These are phyloP conservation scores for Leptodontidium sp. DNA, from an alignment of 2,329 filamentous ascomycete species.

Conservation along the genomic window DNA sequence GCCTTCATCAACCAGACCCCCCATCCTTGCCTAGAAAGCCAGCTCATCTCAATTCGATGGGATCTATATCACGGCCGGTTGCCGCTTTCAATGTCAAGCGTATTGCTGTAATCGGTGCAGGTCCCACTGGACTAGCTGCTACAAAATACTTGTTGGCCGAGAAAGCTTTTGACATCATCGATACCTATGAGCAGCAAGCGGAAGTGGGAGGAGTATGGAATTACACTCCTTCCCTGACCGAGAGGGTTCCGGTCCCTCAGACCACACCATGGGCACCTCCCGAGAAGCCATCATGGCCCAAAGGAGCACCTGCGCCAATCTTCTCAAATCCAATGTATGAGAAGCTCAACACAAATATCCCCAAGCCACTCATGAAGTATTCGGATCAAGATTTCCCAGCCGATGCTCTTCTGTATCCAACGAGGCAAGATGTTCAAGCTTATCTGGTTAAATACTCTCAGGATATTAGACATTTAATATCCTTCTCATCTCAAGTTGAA, in stretches of 20 bases:
- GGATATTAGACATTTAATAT: slow-evolving; percentile 71
- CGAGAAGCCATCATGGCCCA: slow-evolving; percentile 67
- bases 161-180: slow-evolving; percentile 72
- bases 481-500: slow-evolving; percentile 75
- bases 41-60: slow-evolving; percentile 35
- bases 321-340: slow-evolving; percentile 90
- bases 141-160: slow-evolving; percentile 84
- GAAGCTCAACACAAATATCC: slow-evolving; percentile 85
- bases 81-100: slow-evolving; percentile 55
- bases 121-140: slow-evolving; percentile 78
- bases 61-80: slow-evolving; percentile 33
- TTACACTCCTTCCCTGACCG: slow-evolving; percentile 62
- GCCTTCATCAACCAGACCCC: background rate
- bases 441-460: slow-evolving; percentile 76
- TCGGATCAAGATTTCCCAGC: slow-evolving; percentile 72
- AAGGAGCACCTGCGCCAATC: slow-evolving; percentile 50
- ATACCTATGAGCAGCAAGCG: slow-evolving; percentile 82
- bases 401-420: slow-evolving; percentile 76
- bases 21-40: slow-evolving; percentile 19
- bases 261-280: slow-evolving; percentile 68
- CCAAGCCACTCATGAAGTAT: slow-evolving; percentile 81
- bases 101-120: slow-evolving; percentile 84
- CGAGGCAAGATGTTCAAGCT: slow-evolving; percentile 71
- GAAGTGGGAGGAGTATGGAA: slow-evolving; percentile 88
- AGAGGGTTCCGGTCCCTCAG: slow-evolving; percentile 69